Percentiles rank a stretch among this genome's conserved stretches.
Evolutionary conservation across 257 asterid genomes (phyloP).

Genomic region (Echium plantagineum): DNA sequence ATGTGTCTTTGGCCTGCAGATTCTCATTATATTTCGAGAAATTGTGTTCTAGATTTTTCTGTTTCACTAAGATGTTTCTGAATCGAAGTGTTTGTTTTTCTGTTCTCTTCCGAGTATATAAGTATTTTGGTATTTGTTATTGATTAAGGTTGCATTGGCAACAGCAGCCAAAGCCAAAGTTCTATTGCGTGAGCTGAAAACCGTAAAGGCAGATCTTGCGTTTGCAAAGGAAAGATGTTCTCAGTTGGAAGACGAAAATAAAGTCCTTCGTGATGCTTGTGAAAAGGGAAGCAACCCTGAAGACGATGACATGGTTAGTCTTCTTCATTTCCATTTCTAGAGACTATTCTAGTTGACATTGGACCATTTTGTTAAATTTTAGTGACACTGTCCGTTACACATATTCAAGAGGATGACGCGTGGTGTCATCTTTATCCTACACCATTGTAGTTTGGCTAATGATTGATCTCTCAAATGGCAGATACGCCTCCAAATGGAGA

Average conservation of each 20-base stretch:
- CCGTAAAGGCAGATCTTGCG: constrained; percentile 73
- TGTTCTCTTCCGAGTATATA: constrained; percentile 11
- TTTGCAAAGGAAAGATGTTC: constrained; percentile 72
- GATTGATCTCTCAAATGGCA: constrained; percentile 7
- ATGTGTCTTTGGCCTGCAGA: constrained; percentile 15
- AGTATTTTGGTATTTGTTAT: constrained; percentile 10
- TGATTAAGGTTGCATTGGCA: constrained; percentile 79
- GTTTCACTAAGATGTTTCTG: background rate
- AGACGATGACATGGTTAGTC: constrained; percentile 79
- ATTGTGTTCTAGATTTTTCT: background rate
- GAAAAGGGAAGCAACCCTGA: constrained; percentile 66
- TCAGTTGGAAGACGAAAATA: constrained; percentile 88
- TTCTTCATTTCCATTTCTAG: background rate
- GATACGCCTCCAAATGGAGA: constrained; percentile 86
- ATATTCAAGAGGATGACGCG: no score
- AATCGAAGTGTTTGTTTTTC: background rate
- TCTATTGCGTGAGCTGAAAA: constrained; percentile 81
- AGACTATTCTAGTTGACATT: background rate
- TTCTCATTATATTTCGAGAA: background rate
- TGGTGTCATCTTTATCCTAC: no score
- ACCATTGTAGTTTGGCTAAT: background rate
- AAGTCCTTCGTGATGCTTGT: constrained; percentile 62
- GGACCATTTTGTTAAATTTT: no score
- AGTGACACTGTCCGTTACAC: no score
- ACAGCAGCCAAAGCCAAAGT: constrained; percentile 92